Base-by-base conservation (phyloP, 2,329 filamentous ascomycete genomes). In the Aspergillus neotritici region DNA sequence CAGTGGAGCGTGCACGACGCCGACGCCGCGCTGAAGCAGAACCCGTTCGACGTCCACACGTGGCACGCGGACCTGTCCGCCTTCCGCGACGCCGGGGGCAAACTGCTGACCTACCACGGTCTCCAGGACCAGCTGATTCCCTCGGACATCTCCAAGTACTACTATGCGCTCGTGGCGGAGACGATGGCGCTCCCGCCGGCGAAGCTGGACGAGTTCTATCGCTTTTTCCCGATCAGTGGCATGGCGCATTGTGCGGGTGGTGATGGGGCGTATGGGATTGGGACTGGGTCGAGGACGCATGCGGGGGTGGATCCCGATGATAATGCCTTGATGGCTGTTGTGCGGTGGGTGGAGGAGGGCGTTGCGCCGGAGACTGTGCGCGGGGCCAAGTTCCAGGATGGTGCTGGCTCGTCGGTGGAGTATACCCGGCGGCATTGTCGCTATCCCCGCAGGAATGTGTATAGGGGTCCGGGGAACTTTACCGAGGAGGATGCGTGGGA, bases 161-260 rank as follows among this genome's bases (percentile, higher is more conserved):
- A 69, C 54, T 75, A 77, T 58, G 63, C 69, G 13, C 65, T 70
- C 12, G 68, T 77, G 1, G 53, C 56, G 4, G 48, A 63, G 15
- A 55, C 58, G 0, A 67, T 76, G 58, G 60, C 66, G 0, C 37
- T 62, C 5, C 41, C 52, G 0, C 56, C 64, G 0, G 35, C 49
- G 4, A 44, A 60, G 1, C 46, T 71, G 6, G 68, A 71, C 45
- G 61, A 63, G 0, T 71, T 69, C 49, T 67, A 71, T 36, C 69
- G 70, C 34, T 72, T 73, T 51, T 79, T 79, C 53, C 64, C 62
- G 14, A 67, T 80, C n/a, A 75, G 75, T 0, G 77, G 77, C 0
- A 75, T 78, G 72, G 62, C 60, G 9, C 76, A 79, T 55, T 79
- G 76, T 51, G 43, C 44, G 2, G 49, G 53, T 2, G 72, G 71